phyloP scores from a whole-genome alignment of 768 basidiomycete species.

The Tremella fuciformis region DNA sequence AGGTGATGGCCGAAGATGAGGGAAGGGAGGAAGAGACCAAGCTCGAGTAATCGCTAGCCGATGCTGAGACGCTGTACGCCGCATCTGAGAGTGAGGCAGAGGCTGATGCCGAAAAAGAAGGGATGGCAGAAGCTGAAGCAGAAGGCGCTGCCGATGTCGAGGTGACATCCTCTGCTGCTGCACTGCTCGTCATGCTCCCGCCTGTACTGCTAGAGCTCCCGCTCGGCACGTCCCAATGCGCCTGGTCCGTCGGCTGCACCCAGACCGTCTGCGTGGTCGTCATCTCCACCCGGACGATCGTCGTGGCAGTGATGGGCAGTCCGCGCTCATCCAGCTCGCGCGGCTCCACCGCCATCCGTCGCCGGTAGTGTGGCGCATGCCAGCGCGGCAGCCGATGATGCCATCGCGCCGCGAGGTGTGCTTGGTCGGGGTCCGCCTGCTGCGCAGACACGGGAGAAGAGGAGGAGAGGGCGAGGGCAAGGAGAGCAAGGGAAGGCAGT shows the following conservation, averaged over 20 bases:
- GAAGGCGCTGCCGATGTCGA: constrained; percentile 6
- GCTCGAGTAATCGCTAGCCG: background rate
- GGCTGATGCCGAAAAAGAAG: constrained; percentile 11
- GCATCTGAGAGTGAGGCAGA: constrained; percentile 7
- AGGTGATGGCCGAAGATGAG: constrained; percentile 4
- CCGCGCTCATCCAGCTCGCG: constrained; percentile 36
- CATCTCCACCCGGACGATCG: constrained; percentile 39
- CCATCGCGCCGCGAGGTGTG: no score
- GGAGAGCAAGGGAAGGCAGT: background rate
- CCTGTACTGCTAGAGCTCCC: background rate
- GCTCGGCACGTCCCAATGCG: constrained; percentile 11
- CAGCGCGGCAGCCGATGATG: no score
- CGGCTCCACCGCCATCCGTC: background rate
- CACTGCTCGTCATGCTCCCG: constrained; percentile 6
- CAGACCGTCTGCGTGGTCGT: constrained; percentile 44
- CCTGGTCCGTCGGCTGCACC: constrained; percentile 42
- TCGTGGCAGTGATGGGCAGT: constrained; percentile 50
- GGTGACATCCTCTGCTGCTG: background rate
- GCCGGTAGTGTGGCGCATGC: no score
- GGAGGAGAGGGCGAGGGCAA: background rate
- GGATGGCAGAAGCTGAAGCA: background rate
- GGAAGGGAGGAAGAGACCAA: constrained; percentile 1
- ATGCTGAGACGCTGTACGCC: constrained; percentile 8
- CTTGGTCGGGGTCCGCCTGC: background rate
- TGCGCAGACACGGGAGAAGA: background rate